A percentile compares a stretch with the other conserved stretches of the same genome.
phyloP scores from a whole-genome alignment of 495 filamentous ascomycete genomes.

The Aspergillus sclerotioniger region DNA sequence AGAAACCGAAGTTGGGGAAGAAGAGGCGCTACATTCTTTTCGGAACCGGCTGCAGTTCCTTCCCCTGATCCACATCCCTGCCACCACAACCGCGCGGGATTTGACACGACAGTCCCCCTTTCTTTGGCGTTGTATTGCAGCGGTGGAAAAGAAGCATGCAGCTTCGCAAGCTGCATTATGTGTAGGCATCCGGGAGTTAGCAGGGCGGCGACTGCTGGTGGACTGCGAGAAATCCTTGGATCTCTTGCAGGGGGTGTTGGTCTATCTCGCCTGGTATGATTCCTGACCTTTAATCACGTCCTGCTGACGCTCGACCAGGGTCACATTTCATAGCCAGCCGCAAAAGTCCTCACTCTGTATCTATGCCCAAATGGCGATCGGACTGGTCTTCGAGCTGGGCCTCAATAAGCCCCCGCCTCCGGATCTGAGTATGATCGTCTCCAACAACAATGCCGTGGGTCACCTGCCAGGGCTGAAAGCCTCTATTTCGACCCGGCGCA shows the following conservation, averaged over 20 bases:
- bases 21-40: constrained; percentile 1
- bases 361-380: constrained; percentile 11
- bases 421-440: not conserved
- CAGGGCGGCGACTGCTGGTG: constrained; percentile 4
- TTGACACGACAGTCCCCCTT: constrained; percentile 9
- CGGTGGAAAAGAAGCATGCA: constrained; percentile 2
- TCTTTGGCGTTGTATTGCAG: constrained; percentile 11
- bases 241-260: constrained; percentile 11
- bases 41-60: constrained; percentile 4
- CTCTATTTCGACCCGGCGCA: constrained; percentile 3
- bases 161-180: not conserved
- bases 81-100: not conserved
- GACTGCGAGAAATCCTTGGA: constrained; percentile 9
- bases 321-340: constrained; percentile 4
- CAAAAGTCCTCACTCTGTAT: constrained; percentile 9
- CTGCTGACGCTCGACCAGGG: constrained; percentile 1
- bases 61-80: constrained; percentile 10
- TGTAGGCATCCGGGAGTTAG: not conserved
- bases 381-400: constrained; percentile 12
- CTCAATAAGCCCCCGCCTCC: constrained; percentile 10
- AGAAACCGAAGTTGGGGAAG: not conserved
- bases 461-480: not conserved
- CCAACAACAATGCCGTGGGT: not conserved
- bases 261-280: constrained; percentile 11
- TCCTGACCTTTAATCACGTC: not conserved